These are phyloP conservation scores for Tilletia caries DNA, from an alignment of 1,284 basidiomycete genomes.

Conservation along the genomic window DNA sequence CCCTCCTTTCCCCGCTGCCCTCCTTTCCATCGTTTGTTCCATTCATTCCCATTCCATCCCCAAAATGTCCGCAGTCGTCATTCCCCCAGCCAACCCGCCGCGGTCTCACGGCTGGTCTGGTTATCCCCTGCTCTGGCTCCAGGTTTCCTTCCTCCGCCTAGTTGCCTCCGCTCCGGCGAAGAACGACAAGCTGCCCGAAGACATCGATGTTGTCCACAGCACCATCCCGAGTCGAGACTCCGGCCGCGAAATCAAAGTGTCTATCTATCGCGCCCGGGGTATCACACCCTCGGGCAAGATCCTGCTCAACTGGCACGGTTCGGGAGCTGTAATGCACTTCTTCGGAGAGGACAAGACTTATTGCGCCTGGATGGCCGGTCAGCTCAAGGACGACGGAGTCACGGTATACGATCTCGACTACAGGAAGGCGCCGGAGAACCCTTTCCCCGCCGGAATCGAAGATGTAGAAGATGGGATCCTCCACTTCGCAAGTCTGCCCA, in stretches of 20 bases:
- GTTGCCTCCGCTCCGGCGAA: background rate
- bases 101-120: background rate
- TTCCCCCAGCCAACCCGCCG: background rate
- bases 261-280: background rate
- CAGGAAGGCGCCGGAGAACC: slow-evolving; percentile 4
- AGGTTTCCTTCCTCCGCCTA: background rate
- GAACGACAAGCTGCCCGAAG: background rate
- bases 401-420: slow-evolving; percentile 5
- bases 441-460: background rate
- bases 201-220: slow-evolving; percentile 6
- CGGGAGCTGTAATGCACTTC: background rate
- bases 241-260: background rate
- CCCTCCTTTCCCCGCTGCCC: background rate
- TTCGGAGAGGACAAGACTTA: slow-evolving; percentile 4
- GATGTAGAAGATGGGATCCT: slow-evolving; percentile 7
- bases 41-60: background rate
- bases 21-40: background rate
- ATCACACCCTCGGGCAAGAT: background rate
- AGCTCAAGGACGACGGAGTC: background rate
- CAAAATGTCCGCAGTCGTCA: background rate
- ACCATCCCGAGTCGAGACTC: background rate
- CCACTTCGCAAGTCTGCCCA: background rate
- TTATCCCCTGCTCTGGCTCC: background rate
- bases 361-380: background rate
- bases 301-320: slow-evolving; percentile 3